Evolutionary conservation across 1,284 basidiomycete genomes (phyloP).

Genomic region (Mycena sp.): DNA sequence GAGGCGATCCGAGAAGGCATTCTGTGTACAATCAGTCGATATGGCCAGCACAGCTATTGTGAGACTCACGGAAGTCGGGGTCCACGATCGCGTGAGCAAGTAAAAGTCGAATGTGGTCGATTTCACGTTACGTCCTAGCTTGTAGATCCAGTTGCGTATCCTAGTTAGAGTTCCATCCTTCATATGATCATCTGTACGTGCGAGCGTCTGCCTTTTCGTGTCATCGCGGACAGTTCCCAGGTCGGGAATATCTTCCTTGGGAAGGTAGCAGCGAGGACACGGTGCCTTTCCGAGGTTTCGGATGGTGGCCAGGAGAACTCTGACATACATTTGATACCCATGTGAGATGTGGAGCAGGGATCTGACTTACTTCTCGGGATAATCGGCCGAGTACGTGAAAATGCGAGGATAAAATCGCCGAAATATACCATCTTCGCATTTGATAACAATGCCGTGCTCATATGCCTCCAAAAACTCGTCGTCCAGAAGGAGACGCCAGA

Average conservation of each 20-base stretch:
- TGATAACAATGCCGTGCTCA: conserved; percentile 36
- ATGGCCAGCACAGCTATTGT: conserved; percentile 24
- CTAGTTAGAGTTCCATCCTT: not conserved
- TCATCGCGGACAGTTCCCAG: conserved; percentile 25
- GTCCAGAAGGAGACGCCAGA: conserved; percentile 39
- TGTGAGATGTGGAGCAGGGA: no score
- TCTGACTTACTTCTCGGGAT: conserved; percentile 24
- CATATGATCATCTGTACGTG: not conserved
- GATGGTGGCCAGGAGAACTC: conserved; percentile 45
- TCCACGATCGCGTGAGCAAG: conserved; percentile 1
- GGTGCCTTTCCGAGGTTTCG: conserved; percentile 40
- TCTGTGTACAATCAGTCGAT: conserved; percentile 28
- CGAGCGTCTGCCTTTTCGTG: conserved; percentile 14
- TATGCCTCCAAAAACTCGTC: conserved; percentile 41
- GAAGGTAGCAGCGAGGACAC: conserved; percentile 44
- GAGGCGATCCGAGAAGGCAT: conserved; percentile 42
- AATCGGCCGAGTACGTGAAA: conserved; percentile 18
- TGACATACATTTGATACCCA: conserved; percentile 20
- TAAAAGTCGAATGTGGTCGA: conserved; percentile 18
- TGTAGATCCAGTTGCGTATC: conserved; percentile 26
- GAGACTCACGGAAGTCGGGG: conserved; percentile 1
- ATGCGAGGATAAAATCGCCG: conserved; percentile 13
- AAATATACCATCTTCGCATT: conserved; percentile 4
- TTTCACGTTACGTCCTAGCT: not conserved
- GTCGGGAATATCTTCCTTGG: conserved; percentile 29